Conservation (phyloP, 257 asterid species). For the Rubia yunnanensis region DNA sequence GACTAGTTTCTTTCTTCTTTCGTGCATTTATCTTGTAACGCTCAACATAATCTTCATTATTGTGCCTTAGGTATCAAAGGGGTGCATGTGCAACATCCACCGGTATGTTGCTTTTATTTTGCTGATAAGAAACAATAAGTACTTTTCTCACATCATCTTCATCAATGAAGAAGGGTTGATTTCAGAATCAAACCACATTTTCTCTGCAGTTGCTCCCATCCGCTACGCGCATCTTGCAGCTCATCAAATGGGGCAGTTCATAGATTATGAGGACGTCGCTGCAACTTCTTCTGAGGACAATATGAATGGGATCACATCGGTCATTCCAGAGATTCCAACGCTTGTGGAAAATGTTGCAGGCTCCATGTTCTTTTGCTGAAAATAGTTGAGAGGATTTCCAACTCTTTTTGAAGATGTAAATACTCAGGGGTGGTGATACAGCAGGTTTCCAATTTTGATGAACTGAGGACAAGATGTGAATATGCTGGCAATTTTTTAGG, state of each 20-base stretch:
- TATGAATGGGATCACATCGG: constrained; percentile 20
- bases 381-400: neutral
- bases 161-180: neutral
- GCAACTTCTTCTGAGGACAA: constrained; percentile 47
- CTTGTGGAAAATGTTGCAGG: constrained; percentile 60
- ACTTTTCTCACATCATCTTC: neutral
- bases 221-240: constrained; percentile 95
- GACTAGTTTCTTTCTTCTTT: constrained; percentile 13
- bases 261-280: constrained; percentile 57
- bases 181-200: neutral
- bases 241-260: constrained; percentile 60
- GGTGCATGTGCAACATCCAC: constrained; percentile 71
- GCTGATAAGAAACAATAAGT: neutral
- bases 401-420: constrained; percentile 17
- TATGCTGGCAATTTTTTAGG: neutral
- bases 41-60: neutral
- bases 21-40: neutral
- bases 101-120: constrained; percentile 32
- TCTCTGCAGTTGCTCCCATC: constrained; percentile 71
- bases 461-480: neutral
- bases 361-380: constrained; percentile 92
- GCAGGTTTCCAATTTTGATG: neutral
- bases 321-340: constrained; percentile 68
- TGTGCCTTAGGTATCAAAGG: constrained; percentile 55
- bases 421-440: constrained; percentile 5